Percentiles rank a stretch among this genome's conserved stretches.
Conservation (phyloP, 169 alveolate species). For the Cryptosporidium viatorum region DNA sequence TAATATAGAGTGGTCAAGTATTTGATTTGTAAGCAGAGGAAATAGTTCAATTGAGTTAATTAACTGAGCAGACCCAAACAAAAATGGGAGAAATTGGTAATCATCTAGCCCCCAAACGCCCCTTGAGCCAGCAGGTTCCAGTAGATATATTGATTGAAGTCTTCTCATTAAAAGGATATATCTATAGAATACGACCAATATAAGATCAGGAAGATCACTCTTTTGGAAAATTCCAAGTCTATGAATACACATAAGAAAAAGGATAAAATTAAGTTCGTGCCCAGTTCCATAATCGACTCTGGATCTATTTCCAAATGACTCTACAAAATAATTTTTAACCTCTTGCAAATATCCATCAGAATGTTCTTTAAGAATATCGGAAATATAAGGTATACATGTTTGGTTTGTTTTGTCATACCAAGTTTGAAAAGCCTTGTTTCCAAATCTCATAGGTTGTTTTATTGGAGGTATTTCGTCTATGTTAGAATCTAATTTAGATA, state of each 20-base stretch:
- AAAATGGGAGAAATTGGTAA: conserved; percentile 95
- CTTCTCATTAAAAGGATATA: conserved; percentile 94
- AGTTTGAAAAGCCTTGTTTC: conserved; percentile 90
- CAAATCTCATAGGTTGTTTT: conserved; percentile 90
- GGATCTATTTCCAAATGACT: conserved; percentile 94
- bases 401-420: conserved; percentile 82
- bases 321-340: conserved; percentile 59
- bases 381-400: conserved; percentile 28
- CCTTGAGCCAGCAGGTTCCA: conserved; percentile 99
- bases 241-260: conserved; percentile 85
- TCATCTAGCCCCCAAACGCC: conserved; percentile 99
- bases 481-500: conserved; percentile 32
- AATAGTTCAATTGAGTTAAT: conserved; percentile 73
- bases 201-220: conserved; percentile 34
- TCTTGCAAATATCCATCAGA: conserved; percentile 26
- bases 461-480: conserved; percentile 87
- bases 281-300: conserved; percentile 99
- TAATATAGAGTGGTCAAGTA: conserved; percentile 82
- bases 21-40: conserved; percentile 72
- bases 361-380: conserved; percentile 12
- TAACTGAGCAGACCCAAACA: conserved; percentile 96
- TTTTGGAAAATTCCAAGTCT: conserved; percentile 73
- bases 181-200: conserved; percentile 80
- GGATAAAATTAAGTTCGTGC: conserved; percentile 91
- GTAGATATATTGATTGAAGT: conserved; percentile 91